Conservation (phyloP, 495 filamentous ascomycete genomes). For the Aspergillus carlsbadensis region DNA sequence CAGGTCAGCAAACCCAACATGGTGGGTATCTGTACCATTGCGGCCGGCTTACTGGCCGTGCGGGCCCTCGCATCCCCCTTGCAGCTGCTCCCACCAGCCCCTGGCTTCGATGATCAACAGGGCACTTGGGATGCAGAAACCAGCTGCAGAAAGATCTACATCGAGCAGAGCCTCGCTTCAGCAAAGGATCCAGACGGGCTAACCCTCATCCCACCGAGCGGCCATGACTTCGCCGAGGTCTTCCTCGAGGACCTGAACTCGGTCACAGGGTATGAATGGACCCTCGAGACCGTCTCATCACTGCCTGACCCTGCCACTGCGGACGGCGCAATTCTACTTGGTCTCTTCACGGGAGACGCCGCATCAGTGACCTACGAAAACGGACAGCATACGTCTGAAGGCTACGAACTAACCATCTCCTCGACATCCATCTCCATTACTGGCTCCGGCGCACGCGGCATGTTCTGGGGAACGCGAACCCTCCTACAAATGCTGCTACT, state of each 20-base stretch:
- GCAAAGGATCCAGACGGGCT: constrained; percentile 37
- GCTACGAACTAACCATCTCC: constrained; percentile 41
- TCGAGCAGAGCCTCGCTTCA: constrained; percentile 20
- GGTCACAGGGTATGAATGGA: constrained; percentile 22
- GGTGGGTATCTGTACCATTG: background rate
- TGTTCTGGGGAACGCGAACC: constrained; percentile 57
- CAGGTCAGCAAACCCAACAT: background rate
- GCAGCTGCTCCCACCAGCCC: background rate
- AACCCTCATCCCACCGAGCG: constrained; percentile 53
- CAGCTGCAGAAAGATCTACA: constrained; percentile 22
- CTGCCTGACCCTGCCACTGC: background rate
- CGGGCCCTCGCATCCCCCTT: background rate
- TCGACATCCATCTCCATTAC: constrained; percentile 32
- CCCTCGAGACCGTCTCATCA: background rate
- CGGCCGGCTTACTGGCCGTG: background rate
- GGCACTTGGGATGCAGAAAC: background rate
- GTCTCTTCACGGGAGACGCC: constrained; percentile 6
- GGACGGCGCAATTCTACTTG: constrained; percentile 1
- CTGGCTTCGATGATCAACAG: background rate
- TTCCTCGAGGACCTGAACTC: constrained; percentile 46
- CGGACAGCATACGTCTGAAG: constrained; percentile 46
- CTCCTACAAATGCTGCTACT: constrained; percentile 48
- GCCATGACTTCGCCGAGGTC: constrained; percentile 45
- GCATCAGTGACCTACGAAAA: constrained; percentile 42
- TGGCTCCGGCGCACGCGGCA: constrained; percentile 50